A percentile compares a stretch with the other conserved stretches of the same genome.
Conservation (phyloP, 768 basidiomycete genomes). For the Tephrocybe sp. region DNA sequence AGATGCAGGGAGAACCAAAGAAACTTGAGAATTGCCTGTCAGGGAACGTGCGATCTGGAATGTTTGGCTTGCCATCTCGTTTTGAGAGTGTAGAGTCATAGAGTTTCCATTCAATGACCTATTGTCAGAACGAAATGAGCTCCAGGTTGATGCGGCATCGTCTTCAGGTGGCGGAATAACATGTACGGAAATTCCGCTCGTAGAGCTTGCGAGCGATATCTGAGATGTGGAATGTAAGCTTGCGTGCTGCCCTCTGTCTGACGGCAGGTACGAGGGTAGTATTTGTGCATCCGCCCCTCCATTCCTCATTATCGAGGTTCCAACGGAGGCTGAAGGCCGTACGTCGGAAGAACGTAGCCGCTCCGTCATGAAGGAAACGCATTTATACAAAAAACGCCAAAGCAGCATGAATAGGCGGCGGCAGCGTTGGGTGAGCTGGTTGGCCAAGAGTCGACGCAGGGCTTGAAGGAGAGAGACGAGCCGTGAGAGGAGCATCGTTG, state of each 20-base stretch:
- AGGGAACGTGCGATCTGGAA: background rate
- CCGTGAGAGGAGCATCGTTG: no score
- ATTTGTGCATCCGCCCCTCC: background rate
- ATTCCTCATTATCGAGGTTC: background rate
- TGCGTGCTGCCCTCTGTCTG: background rate
- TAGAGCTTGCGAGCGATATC: background rate
- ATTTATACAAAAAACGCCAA: background rate
- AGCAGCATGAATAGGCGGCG: background rate
- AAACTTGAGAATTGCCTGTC: background rate
- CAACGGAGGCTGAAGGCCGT: background rate
- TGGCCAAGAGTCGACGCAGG: background rate
- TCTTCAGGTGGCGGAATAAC: conserved; percentile 2
- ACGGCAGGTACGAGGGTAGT: background rate
- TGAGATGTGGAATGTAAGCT: background rate
- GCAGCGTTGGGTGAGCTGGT: background rate
- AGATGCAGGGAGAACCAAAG: background rate
- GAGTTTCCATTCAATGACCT: background rate
- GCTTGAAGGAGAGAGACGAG: background rate
- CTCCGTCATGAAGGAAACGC: background rate
- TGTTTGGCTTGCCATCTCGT: conserved; percentile 3
- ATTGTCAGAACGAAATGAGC: background rate
- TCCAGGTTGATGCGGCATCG: background rate
- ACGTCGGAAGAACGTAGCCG: background rate
- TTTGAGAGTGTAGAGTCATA: background rate
- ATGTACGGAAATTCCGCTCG: background rate